Evolutionary conservation across 805 yeast species (phyloP).

Genomic region (Candida hungchunana): DNA sequence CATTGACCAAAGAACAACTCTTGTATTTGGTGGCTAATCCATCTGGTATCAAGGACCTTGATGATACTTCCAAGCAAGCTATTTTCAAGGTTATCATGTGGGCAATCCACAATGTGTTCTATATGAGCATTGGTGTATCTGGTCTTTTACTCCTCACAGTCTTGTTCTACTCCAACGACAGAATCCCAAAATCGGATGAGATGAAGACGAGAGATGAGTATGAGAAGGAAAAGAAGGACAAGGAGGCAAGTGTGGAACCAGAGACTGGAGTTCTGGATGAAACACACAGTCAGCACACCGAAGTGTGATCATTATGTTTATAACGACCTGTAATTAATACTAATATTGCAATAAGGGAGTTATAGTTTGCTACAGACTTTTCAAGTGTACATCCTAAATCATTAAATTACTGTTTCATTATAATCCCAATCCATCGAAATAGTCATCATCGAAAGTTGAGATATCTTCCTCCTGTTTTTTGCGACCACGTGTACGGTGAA

Average conservation of each 20-base stretch:
- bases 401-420: too few relatives aligned
- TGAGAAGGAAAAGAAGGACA: conserved; percentile 2
- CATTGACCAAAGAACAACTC: not conserved
- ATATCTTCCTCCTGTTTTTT: too few relatives aligned
- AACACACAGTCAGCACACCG: too few relatives aligned
- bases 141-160: conserved; percentile 29
- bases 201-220: conserved; percentile 11
- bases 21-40: conserved; percentile 3
- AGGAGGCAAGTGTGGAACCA: not conserved
- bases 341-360: too few relatives aligned
- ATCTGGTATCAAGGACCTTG: not conserved
- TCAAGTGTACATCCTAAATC: too few relatives aligned
- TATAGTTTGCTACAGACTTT: too few relatives aligned
- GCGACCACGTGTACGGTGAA: too few relatives aligned
- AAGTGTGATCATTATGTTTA: too few relatives aligned
- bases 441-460: too few relatives aligned
- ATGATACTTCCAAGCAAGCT: conserved; percentile 6
- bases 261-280: conserved; percentile 1
- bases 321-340: too few relatives aligned
- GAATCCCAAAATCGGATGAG: conserved; percentile 32
- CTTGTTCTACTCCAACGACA: conserved; percentile 37
- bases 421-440: too few relatives aligned
- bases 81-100: conserved; percentile 28
- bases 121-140: conserved; percentile 36
- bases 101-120: conserved; percentile 37